Evolutionary conservation across 768 basidiomycete genomes (phyloP).

Genomic region (Daedaleopsis nitida): DNA sequence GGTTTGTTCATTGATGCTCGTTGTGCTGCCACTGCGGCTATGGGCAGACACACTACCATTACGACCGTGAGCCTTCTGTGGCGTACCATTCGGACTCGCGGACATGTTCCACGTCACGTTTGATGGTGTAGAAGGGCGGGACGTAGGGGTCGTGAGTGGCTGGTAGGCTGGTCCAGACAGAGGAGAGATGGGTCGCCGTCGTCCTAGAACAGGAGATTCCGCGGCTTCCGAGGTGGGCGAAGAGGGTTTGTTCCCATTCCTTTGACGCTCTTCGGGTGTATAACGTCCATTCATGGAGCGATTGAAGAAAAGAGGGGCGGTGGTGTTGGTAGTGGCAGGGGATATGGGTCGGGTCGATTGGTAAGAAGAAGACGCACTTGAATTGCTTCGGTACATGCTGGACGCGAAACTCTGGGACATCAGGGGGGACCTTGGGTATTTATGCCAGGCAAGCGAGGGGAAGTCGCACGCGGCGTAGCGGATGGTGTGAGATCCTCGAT

Average conservation of each 20-base stretch:
- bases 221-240: slow-evolving; percentile 23
- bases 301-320: slow-evolving; percentile 54
- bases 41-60: slow-evolving; percentile 51
- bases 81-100: slow-evolving; percentile 32
- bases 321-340: slow-evolving; percentile 39
- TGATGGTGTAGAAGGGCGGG: slow-evolving; percentile 63
- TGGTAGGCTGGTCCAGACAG: slow-evolving; percentile 63
- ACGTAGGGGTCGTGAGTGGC: slow-evolving; percentile 50
- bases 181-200: slow-evolving; percentile 75
- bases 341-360: slow-evolving; percentile 50
- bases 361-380: slow-evolving; percentile 51
- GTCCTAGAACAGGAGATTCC: slow-evolving; percentile 53
- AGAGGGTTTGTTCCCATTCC: slow-evolving; percentile 7
- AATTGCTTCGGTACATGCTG: slow-evolving; percentile 52
- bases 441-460: slow-evolving; percentile 49
- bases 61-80: slow-evolving; percentile 46
- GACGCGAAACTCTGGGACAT: slow-evolving; percentile 39
- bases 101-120: slow-evolving; percentile 70
- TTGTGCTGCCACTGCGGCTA: slow-evolving; percentile 32
- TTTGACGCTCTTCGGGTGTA: slow-evolving; percentile 54
- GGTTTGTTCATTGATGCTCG: slow-evolving; percentile 30
- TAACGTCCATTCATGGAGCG: slow-evolving; percentile 65
- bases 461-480: slow-evolving; percentile 76
- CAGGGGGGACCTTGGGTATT: slow-evolving; percentile 33
- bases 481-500: slow-evolving; percentile 72